Evolutionary conservation across 2,329 filamentous ascomycete species (phyloP).

Genomic region (Hortaea werneckii): DNA sequence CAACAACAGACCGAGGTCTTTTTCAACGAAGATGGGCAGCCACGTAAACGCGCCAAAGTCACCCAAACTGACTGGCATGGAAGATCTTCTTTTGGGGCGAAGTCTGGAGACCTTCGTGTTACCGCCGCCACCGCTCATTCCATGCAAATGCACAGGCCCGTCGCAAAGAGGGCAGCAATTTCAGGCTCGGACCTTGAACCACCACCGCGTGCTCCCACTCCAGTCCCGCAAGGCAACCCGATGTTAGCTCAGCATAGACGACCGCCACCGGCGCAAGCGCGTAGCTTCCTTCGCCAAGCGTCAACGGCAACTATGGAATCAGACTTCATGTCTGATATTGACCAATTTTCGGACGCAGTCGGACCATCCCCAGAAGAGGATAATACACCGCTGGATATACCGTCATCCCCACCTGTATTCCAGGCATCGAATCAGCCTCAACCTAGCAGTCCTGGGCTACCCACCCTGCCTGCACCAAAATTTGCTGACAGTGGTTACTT

Average conservation of each 20-base stretch:
- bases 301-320: constrained; percentile 17
- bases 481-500: constrained; percentile 67
- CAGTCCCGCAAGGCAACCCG: constrained; percentile 48
- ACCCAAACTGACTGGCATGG: constrained; percentile 64
- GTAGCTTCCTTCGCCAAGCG: constrained; percentile 22
- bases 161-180: constrained; percentile 42
- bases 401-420: constrained; percentile 80
- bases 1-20: constrained; percentile 15
- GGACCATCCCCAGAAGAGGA: constrained; percentile 39
- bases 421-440: constrained; percentile 37
- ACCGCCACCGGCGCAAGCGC: constrained; percentile 17
- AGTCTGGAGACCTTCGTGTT: constrained; percentile 65
- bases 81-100: constrained; percentile 60
- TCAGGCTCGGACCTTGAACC: constrained; percentile 53
- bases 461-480: constrained; percentile 35
- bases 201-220: constrained; percentile 66
- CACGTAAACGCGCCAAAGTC: constrained; percentile 70
- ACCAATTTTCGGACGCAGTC: constrained; percentile 31
- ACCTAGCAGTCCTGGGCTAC: constrained; percentile 66
- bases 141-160: constrained; percentile 71
- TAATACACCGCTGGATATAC: constrained; percentile 69
- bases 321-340: constrained; percentile 22
- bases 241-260: constrained; percentile 17
- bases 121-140: constrained; percentile 84
- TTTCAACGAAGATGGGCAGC: constrained; percentile 42